Base-by-base conservation (phyloP, 768 basidiomycete species). In the Hydnomerulius pinastri region DNA sequence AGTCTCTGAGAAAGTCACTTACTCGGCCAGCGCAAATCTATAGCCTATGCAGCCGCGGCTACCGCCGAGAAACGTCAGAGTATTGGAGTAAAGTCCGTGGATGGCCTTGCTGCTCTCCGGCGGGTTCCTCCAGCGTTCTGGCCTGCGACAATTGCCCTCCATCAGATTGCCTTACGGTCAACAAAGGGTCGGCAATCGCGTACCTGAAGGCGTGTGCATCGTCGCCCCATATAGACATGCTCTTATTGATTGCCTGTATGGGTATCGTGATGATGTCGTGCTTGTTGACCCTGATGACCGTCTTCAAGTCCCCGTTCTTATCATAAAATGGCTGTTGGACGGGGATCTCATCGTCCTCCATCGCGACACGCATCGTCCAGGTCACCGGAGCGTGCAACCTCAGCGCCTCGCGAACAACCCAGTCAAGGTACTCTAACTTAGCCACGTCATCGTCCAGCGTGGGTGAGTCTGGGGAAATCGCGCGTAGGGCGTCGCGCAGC, bases 191-290 rank as follows among this genome's bases (percentile, higher is more conserved):
- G 63, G 56, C 48, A 51, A 45, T 48, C 54, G 63, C 75, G 44
- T 69, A 79, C 71, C 78, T 72, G 72, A 89, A 89, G 53, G 68
- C 70, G 35, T 72, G 61, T n/a, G 85, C 84, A 60, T 90, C 85
- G 23, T 71, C 72, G 12, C 88, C 87, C 82, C 86, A 91, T 17
- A 85, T 67, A 27, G 67, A 69, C 44, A 49, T 48, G 54, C 71
- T 73, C 58, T 77, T 77, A 65, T 90, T 86, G 60, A 85, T 74
- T 1, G 80, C 77, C 55, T 77, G 74, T 41, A 84, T 79, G 6
- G 82, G 80, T 42, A 89, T 73, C 2, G 77, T 78, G 61, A 87
- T 73, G 53, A 78, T 76, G 56, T 85, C 81, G 40, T 81, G 75
- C 56, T 72, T 71, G 46, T 71, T 61, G 37, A 81, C 60, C 49